phyloP scores from a whole-genome alignment of 208 protist genomes.

The Balamuthia mandrillaris region DNA sequence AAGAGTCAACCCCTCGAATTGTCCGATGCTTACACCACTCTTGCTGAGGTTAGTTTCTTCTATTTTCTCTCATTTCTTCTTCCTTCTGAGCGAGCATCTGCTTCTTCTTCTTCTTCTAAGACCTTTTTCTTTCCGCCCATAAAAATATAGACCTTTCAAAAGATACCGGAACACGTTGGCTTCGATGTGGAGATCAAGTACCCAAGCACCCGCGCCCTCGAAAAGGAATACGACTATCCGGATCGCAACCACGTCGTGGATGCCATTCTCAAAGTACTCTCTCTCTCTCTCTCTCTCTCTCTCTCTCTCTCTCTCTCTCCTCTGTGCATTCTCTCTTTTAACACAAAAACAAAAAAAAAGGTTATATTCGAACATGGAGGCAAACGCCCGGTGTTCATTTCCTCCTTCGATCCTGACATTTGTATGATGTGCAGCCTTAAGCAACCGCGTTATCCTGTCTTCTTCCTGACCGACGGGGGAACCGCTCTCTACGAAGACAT shows the following conservation, averaged over 20 bases:
- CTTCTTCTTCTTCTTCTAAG: too few species aligned
- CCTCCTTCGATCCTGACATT: neutral
- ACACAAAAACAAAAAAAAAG: neutral
- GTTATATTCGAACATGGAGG: neutral
- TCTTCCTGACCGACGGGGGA: neutral
- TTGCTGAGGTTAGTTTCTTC: too few species aligned
- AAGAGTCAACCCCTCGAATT: too few species aligned
- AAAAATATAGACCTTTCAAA: neutral
- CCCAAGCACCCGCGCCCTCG: neutral
- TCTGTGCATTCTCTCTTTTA: neutral
- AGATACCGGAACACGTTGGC: neutral
- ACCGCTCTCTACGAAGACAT: neutral
- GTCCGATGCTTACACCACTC: too few species aligned
- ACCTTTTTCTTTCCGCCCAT: too few species aligned
- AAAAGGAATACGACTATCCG: neutral
- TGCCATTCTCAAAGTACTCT: neutral
- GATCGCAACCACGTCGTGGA: conserved; percentile 12
- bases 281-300: too few species aligned
- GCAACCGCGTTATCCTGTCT: neutral
- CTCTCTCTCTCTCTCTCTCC: too few species aligned
- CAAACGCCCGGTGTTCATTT: neutral
- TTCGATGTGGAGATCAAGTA: conserved; percentile 29
- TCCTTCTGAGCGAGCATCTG: too few species aligned
- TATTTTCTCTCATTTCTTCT: too few species aligned
- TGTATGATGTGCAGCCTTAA: neutral